Conservation (phyloP, 371 early-diverging fungal species). For the Funneliformis caledonium region DNA sequence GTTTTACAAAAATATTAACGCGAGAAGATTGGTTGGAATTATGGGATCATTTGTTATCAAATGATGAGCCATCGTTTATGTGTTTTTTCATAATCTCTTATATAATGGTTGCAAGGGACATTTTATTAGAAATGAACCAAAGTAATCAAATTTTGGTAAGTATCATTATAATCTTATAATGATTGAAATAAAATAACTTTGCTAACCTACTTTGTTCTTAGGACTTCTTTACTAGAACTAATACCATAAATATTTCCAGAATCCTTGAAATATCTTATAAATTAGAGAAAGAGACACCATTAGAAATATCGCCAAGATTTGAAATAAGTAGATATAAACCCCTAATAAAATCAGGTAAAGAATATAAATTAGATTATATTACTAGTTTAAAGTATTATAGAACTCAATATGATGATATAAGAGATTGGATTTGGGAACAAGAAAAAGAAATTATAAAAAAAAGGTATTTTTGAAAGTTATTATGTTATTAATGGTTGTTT, state of each 20-base stretch:
- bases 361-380: slow-evolving; percentile 7
- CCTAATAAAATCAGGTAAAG: not conserved
- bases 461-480: not conserved
- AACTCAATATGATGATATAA: not conserved
- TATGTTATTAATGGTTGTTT: too few relatives aligned
- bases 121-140: not conserved
- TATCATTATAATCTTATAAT: not conserved
- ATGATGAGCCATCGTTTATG: slow-evolving; percentile 25
- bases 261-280: slow-evolving; percentile 4
- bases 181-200: not conserved
- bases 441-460: slow-evolving; percentile 17
- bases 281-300: slow-evolving; percentile 6
- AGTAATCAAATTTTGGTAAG: not conserved
- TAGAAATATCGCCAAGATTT: slow-evolving; percentile 2
- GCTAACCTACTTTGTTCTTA: not conserved
- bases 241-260: not conserved
- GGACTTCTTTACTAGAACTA: not conserved
- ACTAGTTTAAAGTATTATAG: not conserved
- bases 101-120: not conserved
- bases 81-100: slow-evolving; percentile 3
- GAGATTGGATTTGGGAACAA: slow-evolving; percentile 16
- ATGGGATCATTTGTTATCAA: slow-evolving; percentile 31
- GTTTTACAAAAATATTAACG: slow-evolving; percentile 6
- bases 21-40: slow-evolving; percentile 2
- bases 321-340: not conserved